Evolutionary conservation across 345 rosid genomes (phyloP).

Genomic region (rapeseed (Brassica napus)): Da-Ae NC_063446.1:9013501-9014000

Average conservation of each 20-base stretch:
- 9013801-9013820: constrained; percentile 27
- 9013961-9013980: neutral
- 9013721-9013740: constrained; percentile 82
- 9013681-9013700: constrained; percentile 70
- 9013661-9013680: constrained; percentile 54
- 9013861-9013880: constrained; percentile 42
- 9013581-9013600: neutral
- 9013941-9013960: neutral
- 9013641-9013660: neutral
- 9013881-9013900: constrained; percentile 80
- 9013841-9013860: constrained; percentile 26
- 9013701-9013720: constrained; percentile 39
- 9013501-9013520: neutral
- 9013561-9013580: neutral
- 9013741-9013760: constrained; percentile 60
- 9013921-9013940: constrained; percentile 5
- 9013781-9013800: constrained; percentile 22
- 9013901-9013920: constrained; percentile 64
- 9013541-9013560: neutral
- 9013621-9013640: neutral
- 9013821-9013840: constrained; percentile 10
- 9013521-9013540: neutral
- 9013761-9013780: constrained; percentile 36
- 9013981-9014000: constrained; percentile 66
- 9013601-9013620: neutral